These are phyloP conservation scores for Aspergillus sp. DNA, from an alignment of 2,329 filamentous ascomycete species.

Conservation along the genomic window DNA sequence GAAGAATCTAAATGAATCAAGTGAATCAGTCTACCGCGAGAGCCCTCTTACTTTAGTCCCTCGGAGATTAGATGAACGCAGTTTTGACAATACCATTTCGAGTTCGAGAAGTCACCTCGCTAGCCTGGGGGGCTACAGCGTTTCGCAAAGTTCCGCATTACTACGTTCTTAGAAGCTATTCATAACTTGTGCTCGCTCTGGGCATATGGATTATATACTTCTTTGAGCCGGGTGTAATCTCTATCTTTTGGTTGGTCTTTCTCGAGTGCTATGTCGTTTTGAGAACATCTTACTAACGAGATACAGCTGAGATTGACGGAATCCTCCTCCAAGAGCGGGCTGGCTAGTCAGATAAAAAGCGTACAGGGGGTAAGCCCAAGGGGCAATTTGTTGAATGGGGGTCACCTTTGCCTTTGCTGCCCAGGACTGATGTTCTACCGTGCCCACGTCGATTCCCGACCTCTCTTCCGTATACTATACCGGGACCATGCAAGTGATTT, in stretches of 20 bases:
- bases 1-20: slow-evolving; percentile 51
- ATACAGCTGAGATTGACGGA: slow-evolving; percentile 6
- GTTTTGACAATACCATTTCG: slow-evolving; percentile 6
- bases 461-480: slow-evolving; percentile 10
- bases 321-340: slow-evolving; percentile 2
- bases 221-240: slow-evolving; percentile 6
- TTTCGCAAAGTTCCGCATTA: slow-evolving; percentile 3
- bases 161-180: slow-evolving; percentile 13
- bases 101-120: slow-evolving; percentile 5
- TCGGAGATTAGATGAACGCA: slow-evolving; percentile 2
- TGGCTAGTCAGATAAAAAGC: slow-evolving; percentile 5
- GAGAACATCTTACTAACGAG: slow-evolving; percentile 2
- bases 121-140: slow-evolving; percentile 2
- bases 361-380: slow-evolving; percentile 5
- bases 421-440: neutral
- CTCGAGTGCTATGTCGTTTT: neutral
- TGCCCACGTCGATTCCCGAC: neutral
- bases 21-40: neutral
- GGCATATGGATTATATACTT: slow-evolving; percentile 7
- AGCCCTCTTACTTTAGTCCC: slow-evolving; percentile 8
- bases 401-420: neutral
- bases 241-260: slow-evolving; percentile 11
- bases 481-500: slow-evolving; percentile 6
- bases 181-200: slow-evolving; percentile 11
- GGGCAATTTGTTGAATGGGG: slow-evolving; percentile 3